Base-by-base conservation (phyloP, 306 rosid genomes). In the Pyrus pyrifolia region DNA sequence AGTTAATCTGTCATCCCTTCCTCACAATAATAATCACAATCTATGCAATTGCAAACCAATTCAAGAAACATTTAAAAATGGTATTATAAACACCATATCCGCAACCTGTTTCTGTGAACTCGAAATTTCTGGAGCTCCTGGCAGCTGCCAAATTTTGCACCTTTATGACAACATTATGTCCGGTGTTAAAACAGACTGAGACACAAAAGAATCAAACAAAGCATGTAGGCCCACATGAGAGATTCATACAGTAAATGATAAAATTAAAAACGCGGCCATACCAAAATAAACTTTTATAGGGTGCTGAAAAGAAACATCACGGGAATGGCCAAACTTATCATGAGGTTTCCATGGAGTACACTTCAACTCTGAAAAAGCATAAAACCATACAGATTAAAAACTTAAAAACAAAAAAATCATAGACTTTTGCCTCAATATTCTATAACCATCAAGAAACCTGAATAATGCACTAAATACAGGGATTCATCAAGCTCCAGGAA, bases 251-350 rank as follows among this genome's bases (percentile, higher is more conserved):
- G 77, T 8, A 71, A 82, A 80, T 31, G 33, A 79, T 71, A 40
- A 23, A 73, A 51, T 18, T 51, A 51, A 51, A 51, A 51, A 65
- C 35, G 74, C 38, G 65, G 69, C 45, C 87, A 55, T 92, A 95
- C 99, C 99, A 82, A 92, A 91, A 81, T 95, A 95, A 52, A 95
- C 18, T 89, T 95, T 95, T 75, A 95, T 95, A 30, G 99, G 99
- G 86, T 92, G 98, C 77, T 88, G 96, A 89, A 91, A 95, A 72
- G 96, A 87, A 66, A 91, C 75, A 76, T 89, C 93, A 30, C 99
- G 99, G 65, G 88, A 78, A 86, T 87, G 84, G 79, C 97, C 97
- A 86, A 81, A 87, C 38, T 82, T 85, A 63, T 87, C 96, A 74
- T 87, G 89, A 80, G 87, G 87, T 31, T 68, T 76, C 99, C 99